Evolutionary conservation across 2,329 filamentous ascomycete species (phyloP), one percentile per base, ranked within the genome.

Genomic region (Clarireedia sp.): DNA sequence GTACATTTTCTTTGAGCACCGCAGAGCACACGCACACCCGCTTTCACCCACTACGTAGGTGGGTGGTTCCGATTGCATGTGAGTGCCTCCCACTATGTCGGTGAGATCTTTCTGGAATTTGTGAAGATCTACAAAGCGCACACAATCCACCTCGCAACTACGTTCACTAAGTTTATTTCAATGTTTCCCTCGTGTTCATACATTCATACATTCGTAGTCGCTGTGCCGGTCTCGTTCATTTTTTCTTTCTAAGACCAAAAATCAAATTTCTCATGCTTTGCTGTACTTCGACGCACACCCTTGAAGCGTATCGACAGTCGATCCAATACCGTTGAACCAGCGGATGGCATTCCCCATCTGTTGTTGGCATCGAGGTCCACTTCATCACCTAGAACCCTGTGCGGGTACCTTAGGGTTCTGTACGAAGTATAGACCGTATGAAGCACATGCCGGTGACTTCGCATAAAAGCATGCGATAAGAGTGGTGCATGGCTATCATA

Each of bases 281-380:
- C 24, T 54, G 45, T 54, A 46, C 33, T 48, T 17, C 41, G 26
- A 48, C 41, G 19, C 19, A 19, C n/a, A 41, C 19, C 38, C 38
- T 33, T 33, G 33, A 53, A 47, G 33, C 40, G 36, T 41, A 33
- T 26, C 19, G 16, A 41, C 24, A 48, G 26, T 38, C 43, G 43
- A 41, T 48, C 51, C 44, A 54, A 54, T 54, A 21, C 51, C 44
- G 24, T 41, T 40, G 38, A 33, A 41, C 44, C 51, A 53, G 21
- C 23, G 46, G 38, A 33, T 53, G 29, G 29, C 23, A 33, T 23
- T 49, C 44, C 38, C 52, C 52, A 49, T 54, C 52, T 45, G 40
- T 54, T 49, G 52, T 37, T 54, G 52, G 52, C 52, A 53, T 38
- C 37, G 41, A 29, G 51, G 47, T 53, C 52, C 52, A 54, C 52